Conservation (phyloP, 2,329 filamentous ascomycete species). For the Cordyceps farinosa region DNA sequence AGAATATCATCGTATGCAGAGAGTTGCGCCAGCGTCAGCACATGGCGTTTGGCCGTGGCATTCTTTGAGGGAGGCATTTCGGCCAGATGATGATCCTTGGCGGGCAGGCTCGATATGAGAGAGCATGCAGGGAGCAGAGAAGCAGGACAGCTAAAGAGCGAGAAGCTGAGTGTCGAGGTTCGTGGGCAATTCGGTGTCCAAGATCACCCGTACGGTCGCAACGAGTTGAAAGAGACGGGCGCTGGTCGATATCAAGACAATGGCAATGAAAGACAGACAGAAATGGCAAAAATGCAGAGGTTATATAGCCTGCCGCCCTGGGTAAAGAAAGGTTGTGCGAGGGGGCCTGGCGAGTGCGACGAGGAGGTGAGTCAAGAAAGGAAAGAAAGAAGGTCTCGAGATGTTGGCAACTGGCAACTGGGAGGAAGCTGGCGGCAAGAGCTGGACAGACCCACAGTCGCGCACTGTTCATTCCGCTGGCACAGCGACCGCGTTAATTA, state of each 20-base stretch:
- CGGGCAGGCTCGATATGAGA: not conserved
- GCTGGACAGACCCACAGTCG: conserved; percentile 9
- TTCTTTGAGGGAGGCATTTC: conserved; percentile 36
- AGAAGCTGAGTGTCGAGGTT: not conserved
- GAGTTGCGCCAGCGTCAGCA: conserved; percentile 80
- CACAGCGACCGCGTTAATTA: conserved; percentile 10
- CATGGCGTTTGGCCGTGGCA: conserved; percentile 56
- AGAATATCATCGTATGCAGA: conserved; percentile 93
- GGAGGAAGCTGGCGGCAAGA: conserved; percentile 3
- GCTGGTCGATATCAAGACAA: not conserved
- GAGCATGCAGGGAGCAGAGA: not conserved
- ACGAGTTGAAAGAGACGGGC: not conserved
- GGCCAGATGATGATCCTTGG: not conserved
- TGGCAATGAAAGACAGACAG: not conserved
- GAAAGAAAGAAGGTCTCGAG: not conserved
- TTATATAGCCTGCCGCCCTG: not conserved
- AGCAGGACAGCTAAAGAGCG: not conserved
- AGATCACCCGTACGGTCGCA: too few relatives aligned
- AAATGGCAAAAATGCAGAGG: not conserved
- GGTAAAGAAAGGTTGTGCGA: not conserved
- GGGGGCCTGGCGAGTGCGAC: not conserved
- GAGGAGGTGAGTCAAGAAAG: not conserved
- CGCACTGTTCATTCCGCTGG: conserved; percentile 17
- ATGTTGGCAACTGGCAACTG: not conserved
- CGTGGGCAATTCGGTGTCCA: not conserved